Percentiles rank a stretch among this genome's conserved stretches.
These are phyloP conservation scores for Podila verticillata DNA, from an alignment of 192 early-diverging fungal species.

Conservation along the genomic window DNA sequence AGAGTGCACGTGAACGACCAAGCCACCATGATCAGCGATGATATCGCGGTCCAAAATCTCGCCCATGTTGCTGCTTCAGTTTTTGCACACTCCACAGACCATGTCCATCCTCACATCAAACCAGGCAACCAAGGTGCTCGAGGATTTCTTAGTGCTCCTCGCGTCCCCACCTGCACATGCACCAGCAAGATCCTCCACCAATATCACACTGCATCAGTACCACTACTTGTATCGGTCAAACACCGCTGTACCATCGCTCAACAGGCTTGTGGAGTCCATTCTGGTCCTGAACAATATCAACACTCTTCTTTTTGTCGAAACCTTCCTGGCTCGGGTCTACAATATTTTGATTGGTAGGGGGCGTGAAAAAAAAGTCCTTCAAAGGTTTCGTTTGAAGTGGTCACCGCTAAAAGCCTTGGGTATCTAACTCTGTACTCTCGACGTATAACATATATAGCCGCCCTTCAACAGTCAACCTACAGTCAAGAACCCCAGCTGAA, in stretches of 20 bases:
- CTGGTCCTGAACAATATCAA: slow-evolving; percentile 2
- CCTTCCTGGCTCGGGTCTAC: not conserved
- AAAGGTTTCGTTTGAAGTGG: too few species aligned
- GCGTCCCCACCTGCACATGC: not conserved
- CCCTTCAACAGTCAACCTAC: not conserved
- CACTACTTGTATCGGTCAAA: not conserved
- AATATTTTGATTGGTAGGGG: not conserved
- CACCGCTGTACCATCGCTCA: not conserved
- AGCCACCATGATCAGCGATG: too few species aligned
- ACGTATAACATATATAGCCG: not conserved
- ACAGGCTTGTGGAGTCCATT: not conserved
- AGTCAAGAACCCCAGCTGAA: not conserved
- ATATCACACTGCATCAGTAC: too few species aligned
- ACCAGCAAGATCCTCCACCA: not conserved
- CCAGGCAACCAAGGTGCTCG: not conserved
- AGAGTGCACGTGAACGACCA: too few species aligned
- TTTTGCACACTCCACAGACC: not conserved
- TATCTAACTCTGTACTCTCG: too few species aligned
- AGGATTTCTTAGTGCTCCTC: not conserved
- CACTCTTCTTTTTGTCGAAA: not conserved
- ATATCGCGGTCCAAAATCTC: too few species aligned
- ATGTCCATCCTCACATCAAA: not conserved
- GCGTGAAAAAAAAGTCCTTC: not conserved
- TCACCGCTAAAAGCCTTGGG: too few species aligned
- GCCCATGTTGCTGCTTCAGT: not conserved